Percentiles rank a stretch among this genome's conserved stretches.
Evolutionary conservation across 2,329 filamentous ascomycete genomes (phyloP).

Genomic region (Pseudogymnoascus sp.): DNA sequence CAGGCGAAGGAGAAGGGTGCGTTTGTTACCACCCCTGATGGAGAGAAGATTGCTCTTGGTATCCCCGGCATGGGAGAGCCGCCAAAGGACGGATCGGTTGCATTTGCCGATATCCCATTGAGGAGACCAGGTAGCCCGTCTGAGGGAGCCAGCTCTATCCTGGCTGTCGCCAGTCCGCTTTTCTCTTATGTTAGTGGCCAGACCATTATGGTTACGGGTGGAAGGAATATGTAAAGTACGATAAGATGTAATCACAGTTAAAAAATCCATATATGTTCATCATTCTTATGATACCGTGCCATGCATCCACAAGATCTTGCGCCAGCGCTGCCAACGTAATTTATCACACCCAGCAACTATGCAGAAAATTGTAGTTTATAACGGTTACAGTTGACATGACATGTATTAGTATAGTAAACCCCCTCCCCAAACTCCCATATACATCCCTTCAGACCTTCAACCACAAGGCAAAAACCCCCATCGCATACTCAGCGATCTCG

Average conservation of each 20-base stretch:
- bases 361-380: not conserved
- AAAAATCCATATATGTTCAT: not conserved
- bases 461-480: slow-evolving; percentile 74
- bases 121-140: slow-evolving; percentile 69
- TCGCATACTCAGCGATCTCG: slow-evolving; percentile 95
- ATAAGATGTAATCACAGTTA: not conserved
- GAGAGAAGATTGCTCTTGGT: slow-evolving; percentile 67
- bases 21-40: slow-evolving; percentile 69
- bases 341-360: not conserved
- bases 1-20: slow-evolving; percentile 79
- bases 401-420: slow-evolving; percentile 7
- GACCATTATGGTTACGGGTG: slow-evolving; percentile 80
- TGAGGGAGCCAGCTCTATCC: slow-evolving; percentile 71
- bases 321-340: not conserved
- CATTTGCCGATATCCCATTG: slow-evolving; percentile 68
- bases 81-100: slow-evolving; percentile 36
- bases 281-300: not conserved
- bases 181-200: slow-evolving; percentile 83
- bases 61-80: slow-evolving; percentile 59
- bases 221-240: slow-evolving; percentile 50
- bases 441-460: slow-evolving; percentile 55
- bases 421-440: slow-evolving; percentile 6
- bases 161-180: slow-evolving; percentile 74
- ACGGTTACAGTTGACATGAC: slow-evolving; percentile 6
- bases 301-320: not conserved